Evolutionary conservation across 768 basidiomycete species (phyloP).

Genomic region (Atractiella rhizophila): DNA sequence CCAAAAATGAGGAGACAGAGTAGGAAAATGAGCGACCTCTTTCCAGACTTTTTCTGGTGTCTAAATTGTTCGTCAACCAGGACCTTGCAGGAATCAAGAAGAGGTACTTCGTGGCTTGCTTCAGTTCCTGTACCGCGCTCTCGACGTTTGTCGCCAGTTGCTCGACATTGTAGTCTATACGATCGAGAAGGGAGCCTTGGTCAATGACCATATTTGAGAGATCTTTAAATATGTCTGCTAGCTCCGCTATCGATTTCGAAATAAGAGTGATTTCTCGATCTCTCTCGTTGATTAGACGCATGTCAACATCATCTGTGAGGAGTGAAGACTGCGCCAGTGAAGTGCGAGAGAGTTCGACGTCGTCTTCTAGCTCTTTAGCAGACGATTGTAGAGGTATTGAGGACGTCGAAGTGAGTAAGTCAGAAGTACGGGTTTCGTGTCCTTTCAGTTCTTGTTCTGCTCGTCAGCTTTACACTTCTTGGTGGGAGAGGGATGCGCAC

Average conservation of each 20-base stretch:
- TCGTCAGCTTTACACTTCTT: neutral
- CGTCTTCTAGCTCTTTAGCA: too few relatives aligned
- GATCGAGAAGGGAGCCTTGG: slow-evolving; percentile 88
- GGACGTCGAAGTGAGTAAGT: too few relatives aligned
- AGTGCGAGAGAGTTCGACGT: too few relatives aligned
- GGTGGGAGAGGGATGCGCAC: slow-evolving; percentile 29
- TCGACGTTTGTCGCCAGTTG: slow-evolving; percentile 56
- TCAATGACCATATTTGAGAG: slow-evolving; percentile 79
- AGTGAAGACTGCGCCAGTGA: too few relatives aligned
- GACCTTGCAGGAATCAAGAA: slow-evolving; percentile 1
- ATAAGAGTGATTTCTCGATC: slow-evolving; percentile 61
- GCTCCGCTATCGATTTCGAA: slow-evolving; percentile 63
- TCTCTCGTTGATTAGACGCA: slow-evolving; percentile 29
- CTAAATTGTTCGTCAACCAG: too few relatives aligned
- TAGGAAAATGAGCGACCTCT: slow-evolving; percentile 77
- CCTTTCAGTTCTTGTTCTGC: too few relatives aligned
- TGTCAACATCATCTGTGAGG: too few relatives aligned
- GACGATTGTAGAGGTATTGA: too few relatives aligned
- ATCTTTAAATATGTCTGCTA: slow-evolving; percentile 93
- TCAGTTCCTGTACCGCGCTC: slow-evolving; percentile 61
- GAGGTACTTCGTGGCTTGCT: slow-evolving; percentile 51
- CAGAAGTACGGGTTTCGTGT: too few relatives aligned
- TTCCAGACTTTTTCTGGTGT: slow-evolving; percentile 81
- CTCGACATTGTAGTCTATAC: slow-evolving; percentile 91
- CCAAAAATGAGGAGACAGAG: slow-evolving; percentile 71